These are phyloP conservation scores for Blepharisma stoltei DNA, from an alignment of 73 alveolate species.

Conservation along the genomic window DNA sequence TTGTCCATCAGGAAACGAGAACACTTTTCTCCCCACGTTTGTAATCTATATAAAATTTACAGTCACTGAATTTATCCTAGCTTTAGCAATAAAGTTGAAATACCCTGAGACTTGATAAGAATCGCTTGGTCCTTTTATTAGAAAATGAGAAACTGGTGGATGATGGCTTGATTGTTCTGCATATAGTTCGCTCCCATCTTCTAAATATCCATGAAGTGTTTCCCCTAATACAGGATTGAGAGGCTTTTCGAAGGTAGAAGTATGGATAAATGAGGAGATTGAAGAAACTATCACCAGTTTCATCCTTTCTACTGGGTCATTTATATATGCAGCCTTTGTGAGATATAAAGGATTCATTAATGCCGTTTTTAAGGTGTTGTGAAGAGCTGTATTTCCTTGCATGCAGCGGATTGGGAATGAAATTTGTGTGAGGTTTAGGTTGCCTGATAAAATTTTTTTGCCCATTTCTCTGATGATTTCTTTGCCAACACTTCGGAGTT, in stretches of 20 bases:
- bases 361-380: slow-evolving; percentile 46
- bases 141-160: slow-evolving; percentile 83
- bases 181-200: slow-evolving; percentile 90
- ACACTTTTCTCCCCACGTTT: slow-evolving; percentile 30
- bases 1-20: slow-evolving; percentile 36
- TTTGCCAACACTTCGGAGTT: slow-evolving; percentile 64
- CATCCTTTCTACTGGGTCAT: slow-evolving; percentile 64
- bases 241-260: slow-evolving; percentile 71
- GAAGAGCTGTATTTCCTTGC: slow-evolving; percentile 62
- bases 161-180: slow-evolving; percentile 95
- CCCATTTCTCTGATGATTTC: slow-evolving; percentile 72
- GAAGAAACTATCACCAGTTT: slow-evolving; percentile 53
- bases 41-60: slow-evolving; percentile 36
- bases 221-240: slow-evolving; percentile 97
- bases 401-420: slow-evolving; percentile 82
- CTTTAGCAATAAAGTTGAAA: slow-evolving; percentile 50
- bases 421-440: slow-evolving; percentile 61
- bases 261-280: slow-evolving; percentile 43
- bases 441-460: slow-evolving; percentile 63
- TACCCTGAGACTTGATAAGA: slow-evolving; percentile 45
- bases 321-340: slow-evolving; percentile 49
- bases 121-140: slow-evolving; percentile 35
- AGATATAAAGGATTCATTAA: slow-evolving; percentile 47
- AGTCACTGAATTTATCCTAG: slow-evolving; percentile 53
- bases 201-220: slow-evolving; percentile 90